These are phyloP conservation scores for Boletus rufocinnamomeus DNA, from an alignment of 768 basidiomycete species.

Conservation along the genomic window DNA sequence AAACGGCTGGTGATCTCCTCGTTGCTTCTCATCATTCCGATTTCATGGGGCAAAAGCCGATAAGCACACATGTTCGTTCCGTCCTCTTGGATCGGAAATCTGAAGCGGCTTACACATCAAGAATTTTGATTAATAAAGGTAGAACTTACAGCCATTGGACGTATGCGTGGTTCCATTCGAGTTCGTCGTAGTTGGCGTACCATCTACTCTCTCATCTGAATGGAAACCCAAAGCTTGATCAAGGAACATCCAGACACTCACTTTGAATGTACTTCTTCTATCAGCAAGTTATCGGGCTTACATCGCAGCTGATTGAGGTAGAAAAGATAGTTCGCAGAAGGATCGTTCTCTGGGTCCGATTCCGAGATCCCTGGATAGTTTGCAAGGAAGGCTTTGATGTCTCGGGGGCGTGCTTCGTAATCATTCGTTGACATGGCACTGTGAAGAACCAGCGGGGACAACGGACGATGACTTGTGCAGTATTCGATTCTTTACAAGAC, in stretches of 20 bases:
- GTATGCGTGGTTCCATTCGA: slow-evolving; percentile 71
- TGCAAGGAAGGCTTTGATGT: slow-evolving; percentile 29
- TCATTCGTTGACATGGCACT: slow-evolving; percentile 15
- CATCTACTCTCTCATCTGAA: slow-evolving; percentile 47
- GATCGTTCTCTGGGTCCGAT: slow-evolving; percentile 10
- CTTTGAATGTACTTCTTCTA: slow-evolving; percentile 66
- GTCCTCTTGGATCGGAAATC: slow-evolving; percentile 73
- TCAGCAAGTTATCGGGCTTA: slow-evolving; percentile 58
- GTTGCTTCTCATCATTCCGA: slow-evolving; percentile 54
- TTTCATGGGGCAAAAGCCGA: slow-evolving; percentile 67
- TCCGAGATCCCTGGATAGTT: slow-evolving; percentile 22
- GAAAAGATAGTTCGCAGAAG: slow-evolving; percentile 55
- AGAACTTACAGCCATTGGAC: slow-evolving; percentile 76
- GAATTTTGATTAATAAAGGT: background rate
- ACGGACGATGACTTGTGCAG: slow-evolving; percentile 10
- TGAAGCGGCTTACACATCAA: slow-evolving; percentile 25
- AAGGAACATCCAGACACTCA: slow-evolving; percentile 30
- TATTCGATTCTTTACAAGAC: slow-evolving; percentile 6
- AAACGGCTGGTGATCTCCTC: slow-evolving; percentile 50
- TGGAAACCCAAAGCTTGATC: background rate
- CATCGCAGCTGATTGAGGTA: slow-evolving; percentile 59
- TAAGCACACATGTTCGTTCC: slow-evolving; percentile 72
- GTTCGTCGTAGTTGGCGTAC: slow-evolving; percentile 57
- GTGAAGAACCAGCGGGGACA: slow-evolving; percentile 10
- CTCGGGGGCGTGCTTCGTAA: slow-evolving; percentile 16